Percentiles rank a stretch among this genome's conserved stretches.
phyloP scores from a whole-genome alignment of 2,329 filamentous ascomycete genomes.

The Dothideomycetes sp. region DNA sequence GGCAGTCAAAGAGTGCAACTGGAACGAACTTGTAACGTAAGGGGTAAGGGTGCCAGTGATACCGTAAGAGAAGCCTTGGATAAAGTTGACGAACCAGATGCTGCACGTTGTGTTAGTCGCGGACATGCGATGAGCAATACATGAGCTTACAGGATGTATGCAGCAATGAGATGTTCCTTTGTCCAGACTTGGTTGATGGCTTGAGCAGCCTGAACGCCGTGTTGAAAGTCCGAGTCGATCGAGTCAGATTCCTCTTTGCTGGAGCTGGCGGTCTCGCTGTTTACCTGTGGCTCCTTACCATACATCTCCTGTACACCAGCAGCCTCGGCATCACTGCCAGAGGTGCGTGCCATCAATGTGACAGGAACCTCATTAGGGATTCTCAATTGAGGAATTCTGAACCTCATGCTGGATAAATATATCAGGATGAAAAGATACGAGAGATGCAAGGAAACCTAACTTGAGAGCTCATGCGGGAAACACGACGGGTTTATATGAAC shows the following conservation, averaged over 20 bases:
- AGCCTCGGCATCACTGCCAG: constrained; percentile 12
- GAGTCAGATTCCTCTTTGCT: background rate
- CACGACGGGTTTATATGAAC: background rate
- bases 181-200: constrained; percentile 34
- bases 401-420: constrained; percentile 5
- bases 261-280: background rate
- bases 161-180: constrained; percentile 28
- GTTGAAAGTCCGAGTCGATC: constrained; percentile 22
- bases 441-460: constrained; percentile 1
- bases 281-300: constrained; percentile 7
- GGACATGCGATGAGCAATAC: background rate
- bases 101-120: constrained; percentile 19
- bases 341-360: background rate
- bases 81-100: constrained; percentile 41
- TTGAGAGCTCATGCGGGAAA: constrained; percentile 2
- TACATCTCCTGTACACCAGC: background rate
- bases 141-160: constrained; percentile 30
- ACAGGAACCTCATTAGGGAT: constrained; percentile 1
- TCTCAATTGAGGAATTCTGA: constrained; percentile 10
- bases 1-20: constrained; percentile 27
- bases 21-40: constrained; percentile 33
- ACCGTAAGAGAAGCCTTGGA: constrained; percentile 39
- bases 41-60: constrained; percentile 31
- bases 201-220: constrained; percentile 32
- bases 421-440: background rate